A percentile compares a stretch with the other conserved stretches of the same genome.
Evolutionary conservation across 1,284 basidiomycete genomes (phyloP).

Genomic region (Quambalaria eucalypti): DNA sequence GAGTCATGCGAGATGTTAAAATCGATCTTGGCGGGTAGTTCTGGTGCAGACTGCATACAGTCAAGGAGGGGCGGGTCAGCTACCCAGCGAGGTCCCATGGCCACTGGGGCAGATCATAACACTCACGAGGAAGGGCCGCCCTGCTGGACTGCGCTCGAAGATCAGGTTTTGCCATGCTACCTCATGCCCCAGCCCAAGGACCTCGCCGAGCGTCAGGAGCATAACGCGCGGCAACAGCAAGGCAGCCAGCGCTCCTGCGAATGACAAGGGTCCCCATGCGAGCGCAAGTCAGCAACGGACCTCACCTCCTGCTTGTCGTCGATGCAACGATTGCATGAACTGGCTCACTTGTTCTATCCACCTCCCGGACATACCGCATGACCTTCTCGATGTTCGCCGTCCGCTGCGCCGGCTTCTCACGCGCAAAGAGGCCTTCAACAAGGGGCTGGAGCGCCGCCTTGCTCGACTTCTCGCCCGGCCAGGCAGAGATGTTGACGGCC

Average conservation of each 20-base stretch:
- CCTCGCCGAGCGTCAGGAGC: background rate
- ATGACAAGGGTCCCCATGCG: too few species aligned
- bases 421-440: background rate
- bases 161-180: background rate
- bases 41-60: background rate
- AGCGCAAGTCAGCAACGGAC: too few species aligned
- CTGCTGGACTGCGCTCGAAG: conserved; percentile 1
- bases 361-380: conserved; percentile 4
- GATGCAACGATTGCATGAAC: too few species aligned
- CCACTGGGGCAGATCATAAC: too few species aligned
- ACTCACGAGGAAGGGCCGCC: conserved; percentile 7
- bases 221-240: background rate
- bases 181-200: background rate
- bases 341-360: conserved; percentile 8
- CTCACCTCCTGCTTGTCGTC: too few species aligned
- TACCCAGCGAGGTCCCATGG: too few species aligned
- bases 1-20: conserved; percentile 41
- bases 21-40: conserved; percentile 13
- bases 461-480: background rate
- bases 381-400: background rate
- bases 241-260: background rate
- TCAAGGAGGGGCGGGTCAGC: too few species aligned
- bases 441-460: background rate
- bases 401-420: too few species aligned
- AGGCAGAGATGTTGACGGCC: background rate